Conservation (phyloP, 129 eudicot genomes). For the Erigeron canadensis region DNA sequence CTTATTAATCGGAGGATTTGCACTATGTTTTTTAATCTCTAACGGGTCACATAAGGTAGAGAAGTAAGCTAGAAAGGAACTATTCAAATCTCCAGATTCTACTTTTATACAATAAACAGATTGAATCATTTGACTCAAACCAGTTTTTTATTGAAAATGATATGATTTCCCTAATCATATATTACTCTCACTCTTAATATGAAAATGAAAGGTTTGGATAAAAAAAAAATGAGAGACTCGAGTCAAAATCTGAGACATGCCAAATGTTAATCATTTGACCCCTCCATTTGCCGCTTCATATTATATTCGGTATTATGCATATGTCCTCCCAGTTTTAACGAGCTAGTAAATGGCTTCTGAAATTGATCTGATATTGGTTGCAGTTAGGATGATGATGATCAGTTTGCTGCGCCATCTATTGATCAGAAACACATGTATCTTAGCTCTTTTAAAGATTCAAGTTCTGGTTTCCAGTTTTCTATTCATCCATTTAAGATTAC, state of each 20-base stretch:
- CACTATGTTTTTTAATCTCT: background rate
- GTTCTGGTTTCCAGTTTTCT: background rate
- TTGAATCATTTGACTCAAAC: background rate
- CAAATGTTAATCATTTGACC: no score
- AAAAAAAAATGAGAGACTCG: no score
- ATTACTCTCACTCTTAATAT: no score
- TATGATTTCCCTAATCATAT: no score
- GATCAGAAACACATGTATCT: background rate
- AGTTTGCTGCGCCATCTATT: conserved; percentile 9
- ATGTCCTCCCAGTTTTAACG: no score
- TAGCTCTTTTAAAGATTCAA: conserved; percentile 17
- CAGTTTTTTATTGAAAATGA: no score
- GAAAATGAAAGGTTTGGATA: no score
- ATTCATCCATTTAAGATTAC: background rate
- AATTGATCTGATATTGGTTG: conserved; percentile 24
- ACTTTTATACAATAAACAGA: no score
- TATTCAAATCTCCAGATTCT: background rate
- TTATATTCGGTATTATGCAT: background rate
- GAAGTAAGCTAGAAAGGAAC: background rate
- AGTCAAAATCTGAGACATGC: no score
- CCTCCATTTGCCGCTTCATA: no score
- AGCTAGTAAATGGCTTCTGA: background rate
- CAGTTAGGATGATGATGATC: conserved; percentile 25
- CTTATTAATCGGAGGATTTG: background rate
- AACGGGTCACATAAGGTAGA: background rate